Percentiles rank a stretch among this genome's conserved stretches.
Evolutionary conservation across 2,329 filamentous ascomycete genomes (phyloP).

Genomic region (Alternaria hordeiaustralica): DNA sequence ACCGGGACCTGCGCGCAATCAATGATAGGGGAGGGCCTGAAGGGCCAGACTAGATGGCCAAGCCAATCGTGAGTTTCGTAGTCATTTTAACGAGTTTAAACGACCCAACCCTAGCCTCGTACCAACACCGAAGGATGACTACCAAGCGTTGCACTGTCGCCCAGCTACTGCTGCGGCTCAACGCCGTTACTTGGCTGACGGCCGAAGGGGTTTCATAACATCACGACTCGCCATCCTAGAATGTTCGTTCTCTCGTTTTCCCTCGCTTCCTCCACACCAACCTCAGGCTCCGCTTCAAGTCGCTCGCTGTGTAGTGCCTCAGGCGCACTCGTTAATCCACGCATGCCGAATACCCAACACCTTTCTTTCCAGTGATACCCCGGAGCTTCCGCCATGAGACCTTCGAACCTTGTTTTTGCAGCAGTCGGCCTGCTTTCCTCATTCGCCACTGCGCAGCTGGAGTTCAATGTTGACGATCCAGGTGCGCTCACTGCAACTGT

Average conservation of each 20-base stretch:
- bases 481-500: slow-evolving; percentile 16
- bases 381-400: slow-evolving; percentile 26
- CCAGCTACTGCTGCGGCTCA: slow-evolving; percentile 23
- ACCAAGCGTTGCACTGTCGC: slow-evolving; percentile 28
- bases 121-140: slow-evolving; percentile 6
- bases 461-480: slow-evolving; percentile 25
- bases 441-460: slow-evolving; percentile 20
- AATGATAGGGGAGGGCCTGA: slow-evolving; percentile 15
- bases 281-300: slow-evolving; percentile 5
- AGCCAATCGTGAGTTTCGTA: neutral
- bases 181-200: slow-evolving; percentile 24
- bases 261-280: slow-evolving; percentile 1
- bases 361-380: slow-evolving; percentile 9
- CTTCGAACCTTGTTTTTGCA: slow-evolving; percentile 18
- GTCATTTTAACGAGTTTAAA: slow-evolving; percentile 6
- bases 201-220: slow-evolving; percentile 26
- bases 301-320: slow-evolving; percentile 18
- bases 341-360: slow-evolving; percentile 6
- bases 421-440: slow-evolving; percentile 25
- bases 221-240: slow-evolving; percentile 13
- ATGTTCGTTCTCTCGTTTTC: neutral
- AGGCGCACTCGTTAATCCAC: slow-evolving; percentile 11
- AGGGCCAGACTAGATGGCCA: neutral
- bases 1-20: slow-evolving; percentile 2
- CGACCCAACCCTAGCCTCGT: slow-evolving; percentile 6